Conservation (phyloP, 768 basidiomycete genomes). For the Filobasidium floriforme region DNA sequence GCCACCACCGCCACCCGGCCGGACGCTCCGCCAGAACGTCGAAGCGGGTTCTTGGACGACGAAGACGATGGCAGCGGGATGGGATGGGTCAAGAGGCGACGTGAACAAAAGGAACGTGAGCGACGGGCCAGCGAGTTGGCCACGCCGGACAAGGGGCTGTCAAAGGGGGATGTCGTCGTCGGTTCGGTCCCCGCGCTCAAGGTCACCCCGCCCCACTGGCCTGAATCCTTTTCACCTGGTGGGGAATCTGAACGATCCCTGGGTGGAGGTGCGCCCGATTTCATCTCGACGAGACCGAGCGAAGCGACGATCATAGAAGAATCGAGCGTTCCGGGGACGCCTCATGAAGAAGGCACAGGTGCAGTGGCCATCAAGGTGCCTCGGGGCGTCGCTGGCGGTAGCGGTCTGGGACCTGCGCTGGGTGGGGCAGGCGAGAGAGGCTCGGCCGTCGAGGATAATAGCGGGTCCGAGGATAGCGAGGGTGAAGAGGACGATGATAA, state of each 20-base stretch:
- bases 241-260: slow-evolving; percentile 1
- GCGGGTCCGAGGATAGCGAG: neutral
- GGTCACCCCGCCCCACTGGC: neutral
- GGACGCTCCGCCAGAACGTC: slow-evolving; percentile 44
- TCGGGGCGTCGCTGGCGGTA: neutral
- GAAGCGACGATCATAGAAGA: slow-evolving; percentile 5
- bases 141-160: neutral
- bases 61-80: slow-evolving; percentile 79
- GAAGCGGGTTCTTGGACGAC: slow-evolving; percentile 47
- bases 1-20: neutral
- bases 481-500: slow-evolving; percentile 1
- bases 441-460: slow-evolving; percentile 1
- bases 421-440: neutral
- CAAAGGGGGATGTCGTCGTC: neutral
- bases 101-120: slow-evolving; percentile 51
- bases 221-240: slow-evolving; percentile 3
- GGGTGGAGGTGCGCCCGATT: neutral
- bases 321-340: slow-evolving; percentile 3
- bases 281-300: neutral
- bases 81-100: slow-evolving; percentile 66
- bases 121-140: slow-evolving; percentile 48
- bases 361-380: neutral
- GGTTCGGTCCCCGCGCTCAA: neutral
- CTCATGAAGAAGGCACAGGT: neutral
- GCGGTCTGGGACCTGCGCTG: neutral